These are phyloP conservation scores for Gossypium lobatum DNA, from an alignment of 441 rosid species.

Conservation along the genomic window DNA sequence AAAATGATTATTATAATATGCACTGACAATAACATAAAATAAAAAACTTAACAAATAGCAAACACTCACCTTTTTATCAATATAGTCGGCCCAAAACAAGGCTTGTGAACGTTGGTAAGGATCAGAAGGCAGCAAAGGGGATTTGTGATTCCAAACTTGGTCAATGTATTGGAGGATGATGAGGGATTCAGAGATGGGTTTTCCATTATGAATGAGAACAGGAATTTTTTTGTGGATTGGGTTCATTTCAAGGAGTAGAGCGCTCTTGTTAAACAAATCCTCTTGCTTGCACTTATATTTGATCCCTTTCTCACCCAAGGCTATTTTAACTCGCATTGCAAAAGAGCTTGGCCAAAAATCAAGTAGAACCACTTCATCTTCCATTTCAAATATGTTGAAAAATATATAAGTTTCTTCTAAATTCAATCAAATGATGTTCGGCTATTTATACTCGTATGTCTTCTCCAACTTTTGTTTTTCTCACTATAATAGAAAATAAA, in stretches of 20 bases:
- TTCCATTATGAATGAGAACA: background rate
- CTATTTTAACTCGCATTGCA: conserved; percentile 2
- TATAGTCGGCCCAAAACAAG: background rate
- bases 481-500: background rate
- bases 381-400: background rate
- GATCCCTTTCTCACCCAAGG: background rate
- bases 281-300: background rate
- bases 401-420: background rate
- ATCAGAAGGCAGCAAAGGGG: background rate
- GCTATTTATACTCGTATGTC: background rate
- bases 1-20: too few species aligned
- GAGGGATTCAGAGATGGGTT: conserved; percentile 5
- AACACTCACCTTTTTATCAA: background rate
- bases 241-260: background rate
- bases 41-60: background rate
- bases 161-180: conserved; percentile 2
- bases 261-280: background rate
- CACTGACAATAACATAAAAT: background rate
- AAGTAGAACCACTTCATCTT: background rate
- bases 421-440: background rate
- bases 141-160: conserved; percentile 1
- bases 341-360: conserved; percentile 6
- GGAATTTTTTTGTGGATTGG: background rate
- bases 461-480: background rate
- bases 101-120: background rate